Evolutionary conservation across 2,329 filamentous ascomycete genomes (phyloP), one percentile per base, ranked within the genome.

Genomic region (Cladophialophora yegresii): DNA sequence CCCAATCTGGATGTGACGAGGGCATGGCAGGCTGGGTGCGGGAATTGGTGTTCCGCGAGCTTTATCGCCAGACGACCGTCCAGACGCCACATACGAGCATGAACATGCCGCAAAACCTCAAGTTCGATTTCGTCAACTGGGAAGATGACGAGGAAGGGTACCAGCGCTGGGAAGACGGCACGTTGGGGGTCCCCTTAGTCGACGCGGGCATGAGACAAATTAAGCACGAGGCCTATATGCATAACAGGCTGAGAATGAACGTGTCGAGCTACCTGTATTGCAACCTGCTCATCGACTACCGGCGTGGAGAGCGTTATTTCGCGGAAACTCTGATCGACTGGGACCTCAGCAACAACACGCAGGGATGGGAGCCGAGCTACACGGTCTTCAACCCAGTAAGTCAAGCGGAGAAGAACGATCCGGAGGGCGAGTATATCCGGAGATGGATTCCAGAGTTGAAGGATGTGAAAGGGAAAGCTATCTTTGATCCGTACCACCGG

Each of bases 321-420:
- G 81, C 81, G 0, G 80, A 82, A 67, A 80, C 78, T 2, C 71
- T 84, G 30, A 69, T 75, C 66, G 54, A 75, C 69, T 63, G 73
- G 73, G 64, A 75, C 73, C 68, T 84, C 62, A 75, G 75, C 40
- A 81, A 84, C 66, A 81, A 84, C 69, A 79, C 82, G n/a, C 77
- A 84, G 62, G 77, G 79, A 30, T 83, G 81, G 81, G 80, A 83
- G 72, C 82, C 81, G 1, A 77, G 74, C 22, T 83, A 82, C 62
- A 83, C 81, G 0, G 81, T 93, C 56, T 93, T 95, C 77, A 93
- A 93, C 71, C 90, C 90, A 1, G 75, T 89, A 59, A 76, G 89
- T 20, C 90, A 93, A 78, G 89, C 87, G 66, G 89, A 92, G 80
- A 92, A 87, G 77, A 93, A 92, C 71, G 91, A 95, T 73, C 79